Evolutionary conservation across 2,329 filamentous ascomycete species (phyloP).

Genomic region (Fusarium equiseti): DNA sequence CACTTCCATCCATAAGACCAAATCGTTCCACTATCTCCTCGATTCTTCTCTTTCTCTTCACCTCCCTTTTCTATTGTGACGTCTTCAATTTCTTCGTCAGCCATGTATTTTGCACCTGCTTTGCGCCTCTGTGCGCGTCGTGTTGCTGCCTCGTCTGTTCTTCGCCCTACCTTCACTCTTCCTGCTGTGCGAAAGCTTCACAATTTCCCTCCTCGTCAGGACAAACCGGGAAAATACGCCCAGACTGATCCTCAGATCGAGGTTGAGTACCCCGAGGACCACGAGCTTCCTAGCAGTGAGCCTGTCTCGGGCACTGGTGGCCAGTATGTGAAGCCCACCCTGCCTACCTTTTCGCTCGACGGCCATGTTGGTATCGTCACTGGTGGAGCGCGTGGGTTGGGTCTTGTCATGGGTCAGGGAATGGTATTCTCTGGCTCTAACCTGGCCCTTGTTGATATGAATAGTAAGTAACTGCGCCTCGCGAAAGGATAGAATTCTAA

Average conservation of each 20-base stretch:
- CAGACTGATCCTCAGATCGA: slow-evolving; percentile 83
- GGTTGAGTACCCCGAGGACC: slow-evolving; percentile 81
- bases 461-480: slow-evolving; percentile 69
- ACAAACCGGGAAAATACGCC: slow-evolving; percentile 74
- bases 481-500: slow-evolving; percentile 25
- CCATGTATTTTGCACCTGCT: slow-evolving; percentile 44
- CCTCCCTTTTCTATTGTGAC: not conserved
- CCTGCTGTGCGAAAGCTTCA: slow-evolving; percentile 50
- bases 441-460: slow-evolving; percentile 92
- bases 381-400: slow-evolving; percentile 88
- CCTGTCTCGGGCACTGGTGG: slow-evolving; percentile 83
- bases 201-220: slow-evolving; percentile 50
- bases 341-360: slow-evolving; percentile 88
- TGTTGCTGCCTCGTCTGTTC: slow-evolving; percentile 34
- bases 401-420: slow-evolving; percentile 92
- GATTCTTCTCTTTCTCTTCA: not conserved
- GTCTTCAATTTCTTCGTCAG: slow-evolving; percentile 7
- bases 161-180: slow-evolving; percentile 43
- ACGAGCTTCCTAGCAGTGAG: slow-evolving; percentile 76
- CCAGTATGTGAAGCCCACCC: slow-evolving; percentile 84
- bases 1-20: slow-evolving; percentile 26
- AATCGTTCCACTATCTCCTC: not conserved
- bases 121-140: slow-evolving; percentile 49
- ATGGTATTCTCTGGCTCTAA: slow-evolving; percentile 89
- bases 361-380: slow-evolving; percentile 87